These are phyloP conservation scores for Pterothamnion heteromorphum DNA, from an alignment of 31 red algal species.

Conservation along the genomic window DNA sequence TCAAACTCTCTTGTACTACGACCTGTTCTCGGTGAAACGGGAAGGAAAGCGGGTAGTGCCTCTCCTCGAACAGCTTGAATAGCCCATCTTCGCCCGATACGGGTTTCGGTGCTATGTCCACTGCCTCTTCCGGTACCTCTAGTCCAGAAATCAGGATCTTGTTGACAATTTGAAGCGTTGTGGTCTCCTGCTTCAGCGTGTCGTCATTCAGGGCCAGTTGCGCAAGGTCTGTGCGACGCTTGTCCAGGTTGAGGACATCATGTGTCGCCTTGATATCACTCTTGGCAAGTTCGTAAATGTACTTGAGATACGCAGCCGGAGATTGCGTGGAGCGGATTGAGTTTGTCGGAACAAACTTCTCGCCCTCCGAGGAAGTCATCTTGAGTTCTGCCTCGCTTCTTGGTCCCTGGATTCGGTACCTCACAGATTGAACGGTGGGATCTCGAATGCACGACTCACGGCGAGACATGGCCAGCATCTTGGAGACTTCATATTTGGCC, in stretches of 20 bases:
- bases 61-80: background rate
- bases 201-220: background rate
- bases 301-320: background rate
- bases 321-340: background rate
- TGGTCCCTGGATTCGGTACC: background rate
- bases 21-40: background rate
- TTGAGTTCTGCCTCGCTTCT: background rate
- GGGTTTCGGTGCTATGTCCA: no score
- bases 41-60: background rate
- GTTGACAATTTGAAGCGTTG: background rate
- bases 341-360: background rate
- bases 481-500: conserved; percentile 1
- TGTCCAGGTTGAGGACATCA: background rate
- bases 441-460: background rate
- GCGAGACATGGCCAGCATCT: background rate
- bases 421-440: background rate
- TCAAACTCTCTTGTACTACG: background rate
- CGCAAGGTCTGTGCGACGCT: background rate
- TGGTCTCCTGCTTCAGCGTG: background rate
- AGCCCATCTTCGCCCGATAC: background rate
- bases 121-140: no score
- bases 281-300: background rate
- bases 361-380: background rate
- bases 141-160: background rate
- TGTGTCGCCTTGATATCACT: background rate